Evolutionary conservation across 306 rosid genomes (phyloP).

Genomic region (Mimosa pudica): DNA sequence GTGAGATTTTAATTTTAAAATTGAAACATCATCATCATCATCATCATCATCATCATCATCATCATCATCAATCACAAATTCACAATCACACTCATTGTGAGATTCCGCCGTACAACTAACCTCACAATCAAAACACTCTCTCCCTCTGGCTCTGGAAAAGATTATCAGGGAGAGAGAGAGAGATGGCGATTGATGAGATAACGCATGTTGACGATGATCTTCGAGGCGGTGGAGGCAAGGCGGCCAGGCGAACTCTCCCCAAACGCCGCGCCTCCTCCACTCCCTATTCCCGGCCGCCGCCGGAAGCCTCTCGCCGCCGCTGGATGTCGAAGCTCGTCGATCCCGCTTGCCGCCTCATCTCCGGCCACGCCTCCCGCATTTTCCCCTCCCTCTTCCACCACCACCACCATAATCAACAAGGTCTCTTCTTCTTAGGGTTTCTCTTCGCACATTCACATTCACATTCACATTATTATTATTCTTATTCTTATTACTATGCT

Average conservation of each 20-base stretch:
- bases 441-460: too few relatives aligned
- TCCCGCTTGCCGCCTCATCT: conserved; percentile 20
- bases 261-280: neutral
- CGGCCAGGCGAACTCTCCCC: neutral
- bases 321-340: conserved; percentile 16
- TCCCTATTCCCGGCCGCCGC: conserved; percentile 3
- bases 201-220: neutral
- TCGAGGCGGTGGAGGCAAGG: conserved; percentile 23
- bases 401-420: neutral
- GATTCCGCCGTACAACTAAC: neutral
- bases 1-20: too few relatives aligned
- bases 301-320: neutral
- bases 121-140: neutral
- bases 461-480: too few relatives aligned
- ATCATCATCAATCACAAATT: too few relatives aligned
- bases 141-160: neutral
- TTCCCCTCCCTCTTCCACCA: conserved; percentile 9
- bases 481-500: too few relatives aligned
- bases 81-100: too few relatives aligned
- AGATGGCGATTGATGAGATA: conserved; percentile 12
- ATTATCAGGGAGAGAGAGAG: neutral
- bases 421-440: neutral
- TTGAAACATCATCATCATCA: too few relatives aligned
- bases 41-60: too few relatives aligned
- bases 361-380: conserved; percentile 1